phyloP scores from a whole-genome alignment of 148 eudicot genomes.

The Amaranthus palmeri region DNA sequence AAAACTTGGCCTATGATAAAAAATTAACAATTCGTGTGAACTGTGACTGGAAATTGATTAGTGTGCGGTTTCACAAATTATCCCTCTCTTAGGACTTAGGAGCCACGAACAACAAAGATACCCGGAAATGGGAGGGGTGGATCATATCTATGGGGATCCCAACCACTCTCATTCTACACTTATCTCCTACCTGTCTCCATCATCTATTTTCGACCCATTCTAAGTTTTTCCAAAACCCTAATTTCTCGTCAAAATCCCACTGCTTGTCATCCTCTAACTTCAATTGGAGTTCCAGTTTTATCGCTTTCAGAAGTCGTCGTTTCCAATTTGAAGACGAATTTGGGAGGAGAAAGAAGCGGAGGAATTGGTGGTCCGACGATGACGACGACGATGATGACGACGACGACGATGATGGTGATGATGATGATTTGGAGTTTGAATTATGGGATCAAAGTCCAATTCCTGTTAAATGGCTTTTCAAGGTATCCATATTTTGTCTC shows the following conservation, averaged over 20 bases:
- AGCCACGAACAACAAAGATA: not conserved
- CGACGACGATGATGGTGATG: conserved; percentile 24
- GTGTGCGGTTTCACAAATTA: no score
- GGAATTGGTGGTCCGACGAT: conserved; percentile 63
- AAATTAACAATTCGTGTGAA: no score
- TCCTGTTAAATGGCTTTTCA: conserved; percentile 37
- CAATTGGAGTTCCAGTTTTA: conserved; percentile 16
- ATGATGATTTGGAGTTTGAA: conserved; percentile 37
- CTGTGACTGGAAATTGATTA: no score
- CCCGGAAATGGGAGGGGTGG: conserved; percentile 10
- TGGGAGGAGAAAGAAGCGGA: conserved; percentile 32
- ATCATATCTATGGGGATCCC: conserved; percentile 17
- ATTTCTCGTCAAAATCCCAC: conserved; percentile 5
- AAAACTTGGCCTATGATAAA: no score
- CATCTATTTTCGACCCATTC: conserved; percentile 15
- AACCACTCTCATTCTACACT: conserved; percentile 16
- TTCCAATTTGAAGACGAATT: conserved; percentile 30
- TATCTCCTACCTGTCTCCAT: conserved; percentile 10
- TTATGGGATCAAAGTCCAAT: conserved; percentile 31
- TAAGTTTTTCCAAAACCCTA: conserved; percentile 7
- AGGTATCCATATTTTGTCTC: conserved; percentile 29
- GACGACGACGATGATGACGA: conserved; percentile 33
- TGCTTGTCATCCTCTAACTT: conserved; percentile 7
- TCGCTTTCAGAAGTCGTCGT: conserved; percentile 15
- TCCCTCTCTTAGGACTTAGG: not conserved